These are phyloP conservation scores for Castanea crenata DNA, from an alignment of 306 rosid species.

Conservation along the genomic window DNA sequence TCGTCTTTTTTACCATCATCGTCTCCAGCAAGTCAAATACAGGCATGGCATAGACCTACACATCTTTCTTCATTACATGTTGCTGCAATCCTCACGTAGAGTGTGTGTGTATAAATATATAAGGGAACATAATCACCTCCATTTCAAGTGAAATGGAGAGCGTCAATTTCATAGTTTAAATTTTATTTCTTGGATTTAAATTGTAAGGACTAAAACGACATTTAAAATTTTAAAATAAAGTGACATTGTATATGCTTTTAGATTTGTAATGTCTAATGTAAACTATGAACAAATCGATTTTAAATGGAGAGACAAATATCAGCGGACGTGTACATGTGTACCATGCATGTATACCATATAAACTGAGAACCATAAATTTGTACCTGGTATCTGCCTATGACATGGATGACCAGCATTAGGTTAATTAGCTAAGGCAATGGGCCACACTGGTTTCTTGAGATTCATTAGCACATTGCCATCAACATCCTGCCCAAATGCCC, in stretches of 20 bases:
- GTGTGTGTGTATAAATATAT: no score
- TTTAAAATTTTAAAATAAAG: no score
- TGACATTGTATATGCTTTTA: no score
- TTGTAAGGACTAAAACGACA: no score
- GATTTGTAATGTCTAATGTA: background rate
- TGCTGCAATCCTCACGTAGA: background rate
- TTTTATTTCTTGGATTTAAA: no score
- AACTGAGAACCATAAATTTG: background rate
- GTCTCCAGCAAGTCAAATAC: constrained; percentile 75
- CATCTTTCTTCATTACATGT: background rate
- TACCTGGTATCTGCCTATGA: constrained; percentile 96
- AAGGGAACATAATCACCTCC: no score
- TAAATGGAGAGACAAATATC: no score
- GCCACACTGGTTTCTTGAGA: constrained; percentile 75
- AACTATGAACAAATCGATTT: no score
- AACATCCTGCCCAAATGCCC: constrained; percentile 88
- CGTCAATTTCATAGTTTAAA: no score
- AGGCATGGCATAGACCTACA: constrained; percentile 91
- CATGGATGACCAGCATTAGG: constrained; percentile 85
- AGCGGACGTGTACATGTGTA: background rate
- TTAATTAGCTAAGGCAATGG: constrained; percentile 73
- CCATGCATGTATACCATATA: no score
- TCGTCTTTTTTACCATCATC: constrained; percentile 46
- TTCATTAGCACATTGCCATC: constrained; percentile 65
- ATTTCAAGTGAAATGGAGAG: no score